Conservation (phyloP, 805 yeast species). For the Ogataea polymorpha region DNA sequence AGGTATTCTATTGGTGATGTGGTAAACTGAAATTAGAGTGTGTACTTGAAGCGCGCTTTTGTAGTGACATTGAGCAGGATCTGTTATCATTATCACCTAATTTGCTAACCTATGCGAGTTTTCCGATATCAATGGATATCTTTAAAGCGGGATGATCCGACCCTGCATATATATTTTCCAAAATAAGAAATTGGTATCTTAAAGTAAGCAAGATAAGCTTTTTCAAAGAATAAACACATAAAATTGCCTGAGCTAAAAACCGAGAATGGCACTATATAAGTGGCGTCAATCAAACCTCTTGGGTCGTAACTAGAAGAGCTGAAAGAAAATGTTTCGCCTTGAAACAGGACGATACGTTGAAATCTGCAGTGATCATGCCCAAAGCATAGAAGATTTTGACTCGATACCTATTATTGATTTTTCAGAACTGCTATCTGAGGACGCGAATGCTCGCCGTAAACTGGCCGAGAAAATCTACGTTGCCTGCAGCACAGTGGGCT, state of each 20-base stretch:
- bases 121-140: background rate
- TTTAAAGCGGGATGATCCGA: conserved; percentile 1
- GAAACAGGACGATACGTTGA: no score
- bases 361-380: no score
- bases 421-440: no score
- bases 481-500: no score
- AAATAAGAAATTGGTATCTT: background rate
- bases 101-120: background rate
- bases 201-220: conserved; percentile 1
- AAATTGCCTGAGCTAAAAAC: background rate
- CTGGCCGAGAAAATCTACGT: no score
- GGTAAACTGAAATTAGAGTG: background rate
- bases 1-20: background rate
- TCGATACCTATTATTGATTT: no score
- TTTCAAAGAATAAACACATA: background rate
- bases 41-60: conserved; percentile 1
- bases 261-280: conserved; percentile 1
- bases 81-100: background rate
- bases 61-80: conserved; percentile 1
- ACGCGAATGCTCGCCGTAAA: no score
- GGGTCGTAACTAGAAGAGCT: no score
- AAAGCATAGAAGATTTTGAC: no score
- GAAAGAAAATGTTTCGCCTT: no score
- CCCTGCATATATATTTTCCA: conserved; percentile 1
- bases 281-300: conserved; percentile 1